phyloP scores from a whole-genome alignment of 768 basidiomycete species.

The Russula sp. region DNA sequence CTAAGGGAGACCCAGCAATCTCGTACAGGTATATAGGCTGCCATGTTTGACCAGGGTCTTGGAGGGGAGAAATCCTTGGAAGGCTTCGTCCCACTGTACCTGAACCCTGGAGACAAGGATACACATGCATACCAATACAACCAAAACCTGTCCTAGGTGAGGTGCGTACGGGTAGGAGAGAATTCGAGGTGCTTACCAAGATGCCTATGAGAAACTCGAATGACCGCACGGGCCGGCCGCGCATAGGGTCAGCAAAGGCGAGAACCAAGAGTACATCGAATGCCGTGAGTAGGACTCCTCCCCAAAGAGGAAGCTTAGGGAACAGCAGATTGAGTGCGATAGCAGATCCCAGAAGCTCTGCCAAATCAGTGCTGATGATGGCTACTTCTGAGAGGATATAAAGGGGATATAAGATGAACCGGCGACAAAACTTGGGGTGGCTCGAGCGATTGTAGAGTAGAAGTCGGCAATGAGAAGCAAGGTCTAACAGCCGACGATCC shows the following conservation, averaged over 20 bases:
- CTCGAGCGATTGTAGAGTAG: conserved; percentile 40
- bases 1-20: neutral
- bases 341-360: conserved; percentile 56
- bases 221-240: conserved; percentile 47
- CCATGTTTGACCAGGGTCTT: conserved; percentile 17
- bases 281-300: conserved; percentile 43
- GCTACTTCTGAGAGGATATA: conserved; percentile 47
- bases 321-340: conserved; percentile 52
- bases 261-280: conserved; percentile 53
- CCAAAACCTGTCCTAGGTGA: conserved; percentile 14
- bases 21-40: conserved; percentile 21
- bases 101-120: conserved; percentile 23
- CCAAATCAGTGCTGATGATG: conserved; percentile 52
- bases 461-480: conserved; percentile 42
- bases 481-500: conserved; percentile 30
- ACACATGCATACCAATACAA: conserved; percentile 24
- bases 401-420: conserved; percentile 41
- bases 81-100: conserved; percentile 18
- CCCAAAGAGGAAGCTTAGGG: conserved; percentile 42
- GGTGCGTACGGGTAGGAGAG: neutral
- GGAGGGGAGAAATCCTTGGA: conserved; percentile 22
- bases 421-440: conserved; percentile 36
- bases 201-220: conserved; percentile 57
- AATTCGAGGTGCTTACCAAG: conserved; percentile 9
- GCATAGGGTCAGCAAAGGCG: conserved; percentile 62